Evolutionary conservation across 345 rosid genomes (phyloP), one percentile per base, ranked within the genome.

Genomic region (Moringa oleifera): DNA sequence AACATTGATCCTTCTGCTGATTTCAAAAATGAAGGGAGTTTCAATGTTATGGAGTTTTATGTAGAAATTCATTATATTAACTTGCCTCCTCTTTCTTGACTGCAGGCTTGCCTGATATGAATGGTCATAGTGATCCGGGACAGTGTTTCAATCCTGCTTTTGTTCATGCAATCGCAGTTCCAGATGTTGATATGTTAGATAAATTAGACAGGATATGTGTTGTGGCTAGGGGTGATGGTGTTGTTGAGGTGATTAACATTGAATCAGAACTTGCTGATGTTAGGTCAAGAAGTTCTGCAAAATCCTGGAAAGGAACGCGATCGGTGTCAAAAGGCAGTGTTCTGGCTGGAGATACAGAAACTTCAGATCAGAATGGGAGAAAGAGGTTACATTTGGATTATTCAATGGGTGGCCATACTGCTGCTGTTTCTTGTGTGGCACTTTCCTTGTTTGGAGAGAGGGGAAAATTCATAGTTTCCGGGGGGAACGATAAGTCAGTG

Each of bases 141-240:
- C 94, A 90, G 66, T 90, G 89, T 62, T 71, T 84, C 69, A 94
- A 94, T 71, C 99, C 97, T 64, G 89, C 97, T 25, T 94, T 88
- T 75, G 87, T 94, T 61, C 99, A 88, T 69, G 80, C 97, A 1
- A 63, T 86, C 76, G 82, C 85, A 49, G 81, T 88, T 31, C 97
- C 97, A 5, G 97, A 86, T 59, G 74, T 63, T 16, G 96, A 93
- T 69, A 90, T 86, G 80, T 57, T 86, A 63, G 85, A 85, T 58
- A 88, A 77, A 51, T 60, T 86, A 37, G 89, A 63, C 50, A 82
- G 81, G 65, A 75, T 88, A 63, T 90, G 96, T 54, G 88, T 64
- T 1, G 85, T 88, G 49, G 99, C 88, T 55, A 83, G 85, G 71
- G 98, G 97, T 31, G 97, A 94, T 75, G 96, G 99, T 19, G 72